Evolutionary conservation across 768 basidiomycete genomes (phyloP).

Genomic region (Dioszegia crocea): DNA sequence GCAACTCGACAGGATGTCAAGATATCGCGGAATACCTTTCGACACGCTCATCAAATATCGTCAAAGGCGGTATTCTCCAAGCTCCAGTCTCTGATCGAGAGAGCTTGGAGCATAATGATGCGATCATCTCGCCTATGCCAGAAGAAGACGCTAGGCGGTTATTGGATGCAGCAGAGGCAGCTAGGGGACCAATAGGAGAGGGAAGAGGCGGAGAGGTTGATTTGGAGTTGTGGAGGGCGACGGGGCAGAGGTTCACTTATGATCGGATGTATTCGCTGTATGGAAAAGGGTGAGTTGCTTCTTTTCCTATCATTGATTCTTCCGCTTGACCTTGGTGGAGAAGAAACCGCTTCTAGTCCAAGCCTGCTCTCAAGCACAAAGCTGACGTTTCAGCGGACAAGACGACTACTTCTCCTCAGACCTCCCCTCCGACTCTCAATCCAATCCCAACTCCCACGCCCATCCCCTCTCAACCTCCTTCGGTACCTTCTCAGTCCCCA

Average conservation of each 20-base stretch:
- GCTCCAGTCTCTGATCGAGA: constrained; percentile 47
- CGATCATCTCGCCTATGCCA: neutral
- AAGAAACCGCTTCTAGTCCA: no score
- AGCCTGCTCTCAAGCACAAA: no score
- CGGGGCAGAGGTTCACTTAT: constrained; percentile 26
- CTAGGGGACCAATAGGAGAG: constrained; percentile 24
- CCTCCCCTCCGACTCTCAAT: constrained; percentile 18
- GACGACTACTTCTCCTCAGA: constrained; percentile 49
- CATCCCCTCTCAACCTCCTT: constrained; percentile 46
- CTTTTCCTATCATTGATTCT: no score
- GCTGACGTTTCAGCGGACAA: constrained; percentile 38
- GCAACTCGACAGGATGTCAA: constrained; percentile 48
- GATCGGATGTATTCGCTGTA: constrained; percentile 40
- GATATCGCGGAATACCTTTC: constrained; percentile 44
- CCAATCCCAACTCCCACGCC: constrained; percentile 9
- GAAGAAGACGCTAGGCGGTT: neutral
- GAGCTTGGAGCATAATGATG: neutral
- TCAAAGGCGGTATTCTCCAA: constrained; percentile 48
- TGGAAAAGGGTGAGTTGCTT: constrained; percentile 40
- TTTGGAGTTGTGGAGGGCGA: constrained; percentile 17
- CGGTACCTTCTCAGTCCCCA: constrained; percentile 33
- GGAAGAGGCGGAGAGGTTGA: constrained; percentile 31
- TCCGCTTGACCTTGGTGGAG: no score
- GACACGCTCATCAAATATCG: constrained; percentile 5
- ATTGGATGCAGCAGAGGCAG: constrained; percentile 2